Evolutionary conservation across 2,329 filamentous ascomycete genomes (phyloP), one percentile per base, ranked within the genome.

Genomic region (Colletotrichum sp.): DNA sequence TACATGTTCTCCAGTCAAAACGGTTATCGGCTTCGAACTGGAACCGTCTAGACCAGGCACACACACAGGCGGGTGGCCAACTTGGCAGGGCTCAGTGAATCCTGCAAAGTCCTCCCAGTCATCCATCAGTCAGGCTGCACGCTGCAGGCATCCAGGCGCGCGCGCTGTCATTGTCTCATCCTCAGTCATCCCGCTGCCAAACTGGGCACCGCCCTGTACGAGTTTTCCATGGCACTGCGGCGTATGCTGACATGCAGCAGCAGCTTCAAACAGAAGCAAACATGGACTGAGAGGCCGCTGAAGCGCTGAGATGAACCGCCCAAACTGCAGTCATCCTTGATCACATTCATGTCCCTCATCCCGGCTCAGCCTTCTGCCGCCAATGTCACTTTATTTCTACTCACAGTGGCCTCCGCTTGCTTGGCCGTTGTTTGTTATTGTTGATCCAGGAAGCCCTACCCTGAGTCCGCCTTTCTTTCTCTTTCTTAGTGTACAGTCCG

Each of bases 1-100:
- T 16, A 75, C 28, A 57, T 5, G 13, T 71, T 72, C 63, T 72
- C 69, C 73, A 72, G 43, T 72, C 38, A 75, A 67, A 52, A 52
- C 63, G 64, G 64, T 6, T 67, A 57, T 68, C 57, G 63, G 69
- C 70, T 75, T 32, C 57, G 18, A 18, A 21, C 38, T 73, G 30
- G 38, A 55, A 60, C 36, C 55, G 21, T 26, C 55, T 58, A 9
- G 55, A 26, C 55, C 55, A 21, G 55, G 21, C 55, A 58, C 26
- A 13, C 43, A 52, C 3, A 52, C 43, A 13, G 43, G 43, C 3
- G 43, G n/a, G n/a, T 52, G 43, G 43, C n/a, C 43, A 52, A 52
- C 43, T 52, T 52, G 43, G 43, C 43, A 52, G 43, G n/a, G 12
- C 43, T 52, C n/a, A 21, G n/a, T 52, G 43, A 52, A 52, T 52